phyloP scores from a whole-genome alignment of 2,329 filamentous ascomycete genomes.

The Calonectria naviculata region DNA sequence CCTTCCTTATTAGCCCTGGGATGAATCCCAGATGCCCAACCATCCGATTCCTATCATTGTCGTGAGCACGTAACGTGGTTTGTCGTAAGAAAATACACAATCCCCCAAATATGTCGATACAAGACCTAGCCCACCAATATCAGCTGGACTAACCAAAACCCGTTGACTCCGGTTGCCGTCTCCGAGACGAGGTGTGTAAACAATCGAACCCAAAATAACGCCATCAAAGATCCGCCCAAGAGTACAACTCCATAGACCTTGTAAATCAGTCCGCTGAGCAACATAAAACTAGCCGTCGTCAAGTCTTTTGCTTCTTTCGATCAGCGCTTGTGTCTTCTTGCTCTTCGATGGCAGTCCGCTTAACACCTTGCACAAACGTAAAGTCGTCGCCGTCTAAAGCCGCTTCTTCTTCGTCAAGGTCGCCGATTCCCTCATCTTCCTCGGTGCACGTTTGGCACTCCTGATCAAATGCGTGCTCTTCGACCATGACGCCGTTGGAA shows the following conservation, averaged over 20 bases:
- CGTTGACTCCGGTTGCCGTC: constrained; percentile 1
- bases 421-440: constrained; percentile 55
- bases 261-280: constrained; percentile 2
- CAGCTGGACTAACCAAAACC: constrained; percentile 2
- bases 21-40: not conserved
- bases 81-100: constrained; percentile 15
- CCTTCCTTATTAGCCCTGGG: not conserved
- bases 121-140: constrained; percentile 2
- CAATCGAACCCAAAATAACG: constrained; percentile 21
- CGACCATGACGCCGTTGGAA: constrained; percentile 50
- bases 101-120: constrained; percentile 5
- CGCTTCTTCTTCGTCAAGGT: constrained; percentile 45
- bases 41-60: constrained; percentile 10
- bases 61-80: constrained; percentile 19
- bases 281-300: constrained; percentile 14
- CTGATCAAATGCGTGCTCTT: constrained; percentile 59
- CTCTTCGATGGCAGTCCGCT: constrained; percentile 33
- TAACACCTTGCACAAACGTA: constrained; percentile 23
- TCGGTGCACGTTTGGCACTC: constrained; percentile 58
- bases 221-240: constrained; percentile 19
- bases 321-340: constrained; percentile 29
- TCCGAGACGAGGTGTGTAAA: constrained; percentile 4
- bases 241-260: not conserved
- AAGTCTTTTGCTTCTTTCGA: constrained; percentile 47
- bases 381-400: not conserved